These are phyloP conservation scores for Arachnomyces sp. DNA, from an alignment of 2,329 filamentous ascomycete species.

Conservation along the genomic window DNA sequence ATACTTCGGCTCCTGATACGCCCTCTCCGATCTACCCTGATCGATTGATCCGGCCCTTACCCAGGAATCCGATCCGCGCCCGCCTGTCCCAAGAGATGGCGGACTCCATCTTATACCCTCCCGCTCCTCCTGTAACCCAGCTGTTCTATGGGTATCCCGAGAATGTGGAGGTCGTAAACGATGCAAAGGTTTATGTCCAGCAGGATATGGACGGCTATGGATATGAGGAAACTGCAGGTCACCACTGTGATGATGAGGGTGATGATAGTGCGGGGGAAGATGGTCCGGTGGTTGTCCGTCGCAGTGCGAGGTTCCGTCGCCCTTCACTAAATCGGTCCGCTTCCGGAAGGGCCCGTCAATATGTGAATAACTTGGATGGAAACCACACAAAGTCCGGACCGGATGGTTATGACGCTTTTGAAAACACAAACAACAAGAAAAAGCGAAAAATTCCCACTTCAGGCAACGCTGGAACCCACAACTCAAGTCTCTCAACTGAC, in stretches of 20 bases:
- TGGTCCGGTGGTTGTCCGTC: conserved; percentile 33
- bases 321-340: conserved; percentile 27
- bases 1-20: conserved; percentile 55
- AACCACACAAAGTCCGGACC: conserved; percentile 42
- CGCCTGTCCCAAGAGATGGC: conserved; percentile 78
- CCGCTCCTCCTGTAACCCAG: conserved; percentile 60
- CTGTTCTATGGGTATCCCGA: conserved; percentile 66
- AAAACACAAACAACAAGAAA: conserved; percentile 99
- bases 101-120: conserved; percentile 72
- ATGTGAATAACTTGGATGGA: conserved; percentile 20
- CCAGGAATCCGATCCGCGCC: conserved; percentile 79
- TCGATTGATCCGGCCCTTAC: conserved; percentile 84
- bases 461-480: conserved; percentile 56
- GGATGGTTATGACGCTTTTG: conserved; percentile 93
- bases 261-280: conserved; percentile 57
- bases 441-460: conserved; percentile 95
- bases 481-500: conserved; percentile 53
- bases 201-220: conserved; percentile 34
- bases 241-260: conserved; percentile 46
- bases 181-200: conserved; percentile 38
- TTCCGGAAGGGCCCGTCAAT: conserved; percentile 20
- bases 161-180: conserved; percentile 43
- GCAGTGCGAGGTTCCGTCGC: conserved; percentile 33
- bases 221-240: conserved; percentile 29
- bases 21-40: conserved; percentile 76